Percentiles rank a stretch among this genome's conserved stretches.
Conservation (phyloP, 352 stramenopile species). For the Phytopythium sindhum region DNA sequence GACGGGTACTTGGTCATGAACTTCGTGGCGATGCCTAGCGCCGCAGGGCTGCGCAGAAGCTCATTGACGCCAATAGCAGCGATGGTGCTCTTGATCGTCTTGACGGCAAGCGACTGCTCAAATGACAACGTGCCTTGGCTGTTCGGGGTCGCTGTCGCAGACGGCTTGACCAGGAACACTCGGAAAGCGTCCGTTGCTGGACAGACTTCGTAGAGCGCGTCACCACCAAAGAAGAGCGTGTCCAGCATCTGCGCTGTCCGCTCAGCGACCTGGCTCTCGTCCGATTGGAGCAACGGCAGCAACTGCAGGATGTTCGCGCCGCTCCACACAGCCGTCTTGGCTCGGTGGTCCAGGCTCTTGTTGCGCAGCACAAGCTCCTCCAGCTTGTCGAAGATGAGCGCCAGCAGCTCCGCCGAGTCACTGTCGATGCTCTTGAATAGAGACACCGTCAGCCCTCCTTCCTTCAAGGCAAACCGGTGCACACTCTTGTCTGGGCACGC, state of each 20-base stretch:
- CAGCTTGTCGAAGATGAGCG: constrained; percentile 38
- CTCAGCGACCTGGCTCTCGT: constrained; percentile 41
- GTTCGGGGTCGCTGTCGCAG: constrained; percentile 10
- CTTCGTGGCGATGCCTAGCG: constrained; percentile 48
- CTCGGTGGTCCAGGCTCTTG: constrained; percentile 44
- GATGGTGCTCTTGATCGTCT: constrained; percentile 67
- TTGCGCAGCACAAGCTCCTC: constrained; percentile 53
- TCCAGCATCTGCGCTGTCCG: constrained; percentile 38
- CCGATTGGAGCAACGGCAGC: constrained; percentile 57
- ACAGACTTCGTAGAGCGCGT: constrained; percentile 52
- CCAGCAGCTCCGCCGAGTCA: constrained; percentile 57
- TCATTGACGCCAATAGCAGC: constrained; percentile 64
- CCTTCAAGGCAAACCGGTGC: constrained; percentile 74
- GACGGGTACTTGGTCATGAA: constrained; percentile 66
- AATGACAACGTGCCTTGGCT: constrained; percentile 22
- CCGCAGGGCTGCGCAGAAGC: constrained; percentile 41
- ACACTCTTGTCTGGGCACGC: constrained; percentile 72
- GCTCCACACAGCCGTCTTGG: constrained; percentile 64
- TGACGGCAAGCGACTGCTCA: constrained; percentile 43
- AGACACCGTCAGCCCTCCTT: constrained; percentile 53
- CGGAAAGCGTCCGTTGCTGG: constrained; percentile 30
- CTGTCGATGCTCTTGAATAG: constrained; percentile 79
- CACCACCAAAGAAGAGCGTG: constrained; percentile 56
- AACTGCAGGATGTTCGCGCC: constrained; percentile 60
- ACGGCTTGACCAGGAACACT: constrained; percentile 44